These are phyloP conservation scores for Russula vinacea DNA, from an alignment of 768 basidiomycete species.

Conservation along the genomic window DNA sequence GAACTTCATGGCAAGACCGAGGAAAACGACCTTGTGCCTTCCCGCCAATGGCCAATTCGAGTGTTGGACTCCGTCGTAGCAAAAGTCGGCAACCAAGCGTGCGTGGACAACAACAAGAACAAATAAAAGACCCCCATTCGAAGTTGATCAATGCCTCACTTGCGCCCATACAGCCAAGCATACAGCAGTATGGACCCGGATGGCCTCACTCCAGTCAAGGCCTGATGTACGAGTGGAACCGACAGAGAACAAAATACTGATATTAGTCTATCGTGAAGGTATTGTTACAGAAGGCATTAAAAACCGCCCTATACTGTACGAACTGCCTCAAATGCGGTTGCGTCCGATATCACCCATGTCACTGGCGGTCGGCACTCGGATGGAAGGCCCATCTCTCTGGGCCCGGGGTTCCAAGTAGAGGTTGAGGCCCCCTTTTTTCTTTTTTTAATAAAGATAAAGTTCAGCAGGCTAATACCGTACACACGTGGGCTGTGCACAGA, in stretches of 20 bases:
- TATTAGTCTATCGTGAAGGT: not conserved
- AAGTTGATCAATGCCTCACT: no score
- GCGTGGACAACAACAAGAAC: conserved; percentile 10
- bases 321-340: conserved; percentile 1
- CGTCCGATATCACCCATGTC: not conserved
- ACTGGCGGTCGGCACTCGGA: not conserved
- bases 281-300: not conserved
- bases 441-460: not conserved
- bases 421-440: not conserved
- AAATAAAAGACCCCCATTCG: conserved; percentile 4
- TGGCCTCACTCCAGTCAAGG: no score
- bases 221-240: not conserved
- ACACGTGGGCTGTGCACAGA: conserved; percentile 1
- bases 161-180: not conserved
- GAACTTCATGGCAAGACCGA: conserved; percentile 53
- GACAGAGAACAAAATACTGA: not conserved
- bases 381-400: not conserved
- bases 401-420: no score
- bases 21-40: conserved; percentile 16
- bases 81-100: conserved; percentile 7
- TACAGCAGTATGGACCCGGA: not conserved
- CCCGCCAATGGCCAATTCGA: conserved; percentile 16
- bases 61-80: not conserved
- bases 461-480: not conserved
- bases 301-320: no score